These are phyloP conservation scores for Candida railenensis DNA, from an alignment of 805 yeast genomes.

Conservation along the genomic window DNA sequence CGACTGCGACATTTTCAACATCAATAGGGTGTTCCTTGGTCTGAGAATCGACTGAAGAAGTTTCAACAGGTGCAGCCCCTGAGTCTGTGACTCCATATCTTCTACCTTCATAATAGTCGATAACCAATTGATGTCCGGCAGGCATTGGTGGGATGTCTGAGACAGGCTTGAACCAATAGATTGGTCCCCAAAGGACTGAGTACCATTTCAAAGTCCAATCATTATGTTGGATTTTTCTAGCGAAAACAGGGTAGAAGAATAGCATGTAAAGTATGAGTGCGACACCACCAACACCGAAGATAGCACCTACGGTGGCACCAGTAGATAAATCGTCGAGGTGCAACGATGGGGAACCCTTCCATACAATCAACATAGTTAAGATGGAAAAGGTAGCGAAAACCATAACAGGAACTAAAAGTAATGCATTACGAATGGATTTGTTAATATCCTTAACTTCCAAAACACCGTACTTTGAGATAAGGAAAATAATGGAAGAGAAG, in stretches of 20 bases:
- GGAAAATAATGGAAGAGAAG: slow-evolving; percentile 58
- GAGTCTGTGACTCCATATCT: slow-evolving; percentile 23
- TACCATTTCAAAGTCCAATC: slow-evolving; percentile 68
- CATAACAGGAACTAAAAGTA: slow-evolving; percentile 57
- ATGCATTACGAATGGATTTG: slow-evolving; percentile 50
- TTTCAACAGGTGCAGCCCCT: slow-evolving; percentile 11
- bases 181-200: slow-evolving; percentile 58
- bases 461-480: slow-evolving; percentile 58
- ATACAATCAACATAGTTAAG: slow-evolving; percentile 72
- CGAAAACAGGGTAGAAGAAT: slow-evolving; percentile 60
- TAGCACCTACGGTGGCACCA: slow-evolving; percentile 55
- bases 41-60: slow-evolving; percentile 17
- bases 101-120: slow-evolving; percentile 68
- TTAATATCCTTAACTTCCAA: slow-evolving; percentile 52
- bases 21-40: slow-evolving; percentile 5
- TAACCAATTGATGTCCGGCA: slow-evolving; percentile 50
- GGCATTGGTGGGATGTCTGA: slow-evolving; percentile 69
- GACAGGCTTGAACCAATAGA: slow-evolving; percentile 49
- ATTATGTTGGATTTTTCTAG: slow-evolving; percentile 55
- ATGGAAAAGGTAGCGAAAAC: slow-evolving; percentile 60
- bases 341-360: slow-evolving; percentile 78
- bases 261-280: slow-evolving; percentile 51
- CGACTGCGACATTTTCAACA: slow-evolving; percentile 4
- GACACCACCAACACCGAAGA: slow-evolving; percentile 64
- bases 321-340: slow-evolving; percentile 51